Evolutionary conservation across 2,329 filamentous ascomycete species (phyloP), one percentile per base, ranked within the genome.

Genomic region (Trichoderma atroviride): DNA sequence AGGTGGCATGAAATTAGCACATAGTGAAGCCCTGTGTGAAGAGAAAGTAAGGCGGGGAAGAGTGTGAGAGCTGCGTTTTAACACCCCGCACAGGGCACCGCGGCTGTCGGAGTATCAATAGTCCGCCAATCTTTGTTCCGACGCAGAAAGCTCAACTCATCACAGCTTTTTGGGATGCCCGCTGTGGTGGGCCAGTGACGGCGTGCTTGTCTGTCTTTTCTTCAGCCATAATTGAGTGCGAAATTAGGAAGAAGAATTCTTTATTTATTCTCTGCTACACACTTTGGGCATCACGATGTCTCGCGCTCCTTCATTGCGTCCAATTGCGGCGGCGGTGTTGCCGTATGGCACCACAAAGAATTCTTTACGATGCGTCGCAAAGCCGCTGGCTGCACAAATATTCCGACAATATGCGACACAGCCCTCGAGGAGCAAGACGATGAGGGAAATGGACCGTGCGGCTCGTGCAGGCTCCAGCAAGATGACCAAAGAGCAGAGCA

Each of bases 401-500:
- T 35, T 72, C 14, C 77, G 78, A 29, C 61, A 64, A 11, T 73
- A 77, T 43, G 71, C 73, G 22, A 71, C 76, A 5, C 72, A 75
- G 70, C 75, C 74, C n/a, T 74, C 75, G 0, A 73, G 62, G 43
- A 74, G 66, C 47, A 71, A 69, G 31, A 74, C 78, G 50, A n/a
- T 74, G 24, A 76, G 78, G 11, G 78, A 79, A 55, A 71, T 78
- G 69, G 71, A 76, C 16, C 75, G 74, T 35, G 72, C 69, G 22
- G 70, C 74, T n/a, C 72, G 71, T 2, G 62, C 71, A n/a, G 72
- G 71, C 31, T 64, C 72, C 0, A 74, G 68, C 65, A 76, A 70
- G 66, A 76, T 76, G 60, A 74, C 73, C n/a, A 70, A 67, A 33
- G 72, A 78, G 33, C 74, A 76, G 67, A 77, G 72, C 63, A 78